Conservation (phyloP, 768 basidiomycete genomes). For the Boletus tomentosulus region DNA sequence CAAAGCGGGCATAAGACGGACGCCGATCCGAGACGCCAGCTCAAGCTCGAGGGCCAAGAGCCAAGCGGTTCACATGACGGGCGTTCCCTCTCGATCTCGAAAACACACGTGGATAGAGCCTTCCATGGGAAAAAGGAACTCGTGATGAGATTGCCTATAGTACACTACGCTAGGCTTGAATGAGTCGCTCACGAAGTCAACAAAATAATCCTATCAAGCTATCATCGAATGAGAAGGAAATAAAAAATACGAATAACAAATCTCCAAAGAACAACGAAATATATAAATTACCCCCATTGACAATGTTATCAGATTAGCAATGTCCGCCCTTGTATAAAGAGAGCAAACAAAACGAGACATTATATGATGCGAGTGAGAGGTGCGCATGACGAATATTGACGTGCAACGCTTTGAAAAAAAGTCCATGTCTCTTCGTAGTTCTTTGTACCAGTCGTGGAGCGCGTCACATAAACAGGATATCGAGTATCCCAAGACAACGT, state of each 20-base stretch:
- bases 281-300: conserved; percentile 1
- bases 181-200: not conserved
- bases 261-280: not conserved
- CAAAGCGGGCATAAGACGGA: not conserved
- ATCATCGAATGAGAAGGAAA: not conserved
- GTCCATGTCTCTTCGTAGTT: not conserved
- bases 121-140: not conserved
- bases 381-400: not conserved
- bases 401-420: not conserved
- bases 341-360: not conserved
- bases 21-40: not conserved
- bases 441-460: not conserved
- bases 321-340: not conserved
- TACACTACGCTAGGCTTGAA: not conserved
- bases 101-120: not conserved
- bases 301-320: not conserved
- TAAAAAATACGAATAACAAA: not conserved
- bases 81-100: not conserved
- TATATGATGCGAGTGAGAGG: not conserved
- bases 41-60: not conserved
- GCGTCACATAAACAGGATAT: not conserved
- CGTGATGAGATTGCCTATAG: not conserved
- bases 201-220: not conserved
- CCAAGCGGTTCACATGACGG: no score
- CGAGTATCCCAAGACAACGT: not conserved